These are phyloP conservation scores for Ophiostoma angusticollis DNA, from an alignment of 2,329 filamentous ascomycete species.

Conservation along the genomic window DNA sequence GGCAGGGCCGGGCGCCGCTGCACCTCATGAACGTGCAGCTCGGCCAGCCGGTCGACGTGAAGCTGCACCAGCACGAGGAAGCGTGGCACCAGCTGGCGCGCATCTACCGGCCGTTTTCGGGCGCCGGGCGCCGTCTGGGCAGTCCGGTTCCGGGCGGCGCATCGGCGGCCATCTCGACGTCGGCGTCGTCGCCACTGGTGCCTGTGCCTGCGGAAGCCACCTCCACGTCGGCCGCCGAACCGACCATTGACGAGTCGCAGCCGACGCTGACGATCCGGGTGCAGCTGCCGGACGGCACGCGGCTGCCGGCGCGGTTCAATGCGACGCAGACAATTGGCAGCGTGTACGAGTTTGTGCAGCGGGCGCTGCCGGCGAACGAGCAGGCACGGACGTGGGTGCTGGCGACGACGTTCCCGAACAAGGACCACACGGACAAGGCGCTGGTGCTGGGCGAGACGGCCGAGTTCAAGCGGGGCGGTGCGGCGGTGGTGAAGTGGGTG, in stretches of 20 bases:
- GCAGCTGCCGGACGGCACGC: conserved; percentile 64
- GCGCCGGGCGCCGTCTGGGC: conserved; percentile 60
- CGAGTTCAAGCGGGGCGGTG: conserved; percentile 55
- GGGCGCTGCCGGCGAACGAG: conserved; percentile 42
- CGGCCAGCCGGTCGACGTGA: conserved; percentile 66
- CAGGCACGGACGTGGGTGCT: conserved; percentile 54
- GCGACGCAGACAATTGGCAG: conserved; percentile 64
- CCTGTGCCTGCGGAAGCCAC: conserved; percentile 19
- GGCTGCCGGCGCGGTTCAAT: conserved; percentile 72
- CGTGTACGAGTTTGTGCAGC: conserved; percentile 60
- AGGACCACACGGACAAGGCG: conserved; percentile 59
- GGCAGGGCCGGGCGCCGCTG: conserved; percentile 61
- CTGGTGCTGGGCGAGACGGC: conserved; percentile 45
- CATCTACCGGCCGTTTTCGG: conserved; percentile 63
- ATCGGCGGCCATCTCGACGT: conserved; percentile 20
- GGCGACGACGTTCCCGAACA: conserved; percentile 72
- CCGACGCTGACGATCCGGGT: conserved; percentile 62
- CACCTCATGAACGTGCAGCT: conserved; percentile 65
- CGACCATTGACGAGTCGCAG: conserved; percentile 47
- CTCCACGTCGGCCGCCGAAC: conserved; percentile 21
- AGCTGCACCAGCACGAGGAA: conserved; percentile 63
- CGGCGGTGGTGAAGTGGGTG: conserved; percentile 49
- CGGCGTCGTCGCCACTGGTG: conserved; percentile 17
- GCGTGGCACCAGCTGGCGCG: conserved; percentile 61
- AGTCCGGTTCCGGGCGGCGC: conserved; percentile 57